A percentile compares a stretch with the other conserved stretches of the same genome.
These are phyloP conservation scores for Penicillium sp. DNA, from an alignment of 2,329 filamentous ascomycete genomes.

Conservation along the genomic window DNA sequence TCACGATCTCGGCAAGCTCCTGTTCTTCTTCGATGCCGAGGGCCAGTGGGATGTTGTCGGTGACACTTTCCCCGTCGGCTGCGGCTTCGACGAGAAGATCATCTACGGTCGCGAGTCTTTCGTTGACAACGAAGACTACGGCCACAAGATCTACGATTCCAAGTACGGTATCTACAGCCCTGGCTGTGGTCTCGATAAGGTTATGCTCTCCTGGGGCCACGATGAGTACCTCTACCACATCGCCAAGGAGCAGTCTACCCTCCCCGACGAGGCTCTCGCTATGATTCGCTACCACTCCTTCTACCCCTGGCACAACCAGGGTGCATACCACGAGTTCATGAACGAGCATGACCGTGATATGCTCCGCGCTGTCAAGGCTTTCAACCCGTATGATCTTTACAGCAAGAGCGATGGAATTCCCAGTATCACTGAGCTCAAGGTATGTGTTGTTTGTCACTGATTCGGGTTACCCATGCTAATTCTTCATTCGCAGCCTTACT, in stretches of 20 bases:
- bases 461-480: background rate
- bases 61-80: constrained; percentile 51
- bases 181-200: constrained; percentile 79
- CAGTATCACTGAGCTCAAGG: constrained; percentile 72
- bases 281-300: constrained; percentile 95
- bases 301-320: constrained; percentile 86
- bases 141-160: constrained; percentile 71
- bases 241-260: constrained; percentile 75
- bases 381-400: constrained; percentile 91
- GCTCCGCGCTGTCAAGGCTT: constrained; percentile 78
- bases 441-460: background rate
- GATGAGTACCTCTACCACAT: constrained; percentile 68
- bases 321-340: constrained; percentile 82
- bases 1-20: constrained; percentile 50
- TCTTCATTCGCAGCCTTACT: constrained; percentile 58
- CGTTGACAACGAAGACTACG: constrained; percentile 71
- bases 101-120: constrained; percentile 79
- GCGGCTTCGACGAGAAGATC: constrained; percentile 65
- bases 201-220: constrained; percentile 84
- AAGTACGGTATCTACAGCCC: constrained; percentile 77
- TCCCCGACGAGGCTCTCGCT: constrained; percentile 80
- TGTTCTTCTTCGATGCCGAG: constrained; percentile 66
- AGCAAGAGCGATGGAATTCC: constrained; percentile 86
- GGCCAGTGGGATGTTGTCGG: constrained; percentile 95
- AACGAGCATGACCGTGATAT: constrained; percentile 76